A percentile compares a stretch with the other conserved stretches of the same genome.
phyloP scores from a whole-genome alignment of 208 protist species.

The Trypanosoma avium region DNA sequence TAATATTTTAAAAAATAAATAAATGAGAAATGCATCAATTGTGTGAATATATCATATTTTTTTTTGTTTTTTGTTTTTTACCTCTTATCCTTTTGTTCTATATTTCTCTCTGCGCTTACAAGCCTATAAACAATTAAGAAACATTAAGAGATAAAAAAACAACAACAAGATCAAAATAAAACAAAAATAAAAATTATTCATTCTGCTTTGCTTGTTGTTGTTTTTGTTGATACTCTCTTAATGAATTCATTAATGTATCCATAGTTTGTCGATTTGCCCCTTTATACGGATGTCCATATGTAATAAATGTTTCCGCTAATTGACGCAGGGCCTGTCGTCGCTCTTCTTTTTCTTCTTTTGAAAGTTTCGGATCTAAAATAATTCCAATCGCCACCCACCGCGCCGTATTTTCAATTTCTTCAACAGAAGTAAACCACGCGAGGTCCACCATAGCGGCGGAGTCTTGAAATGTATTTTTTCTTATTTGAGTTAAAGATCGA shows the following conservation, averaged over 20 bases:
- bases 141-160: no score
- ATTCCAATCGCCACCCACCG: constrained; percentile 46
- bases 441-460: constrained; percentile 77
- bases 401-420: constrained; percentile 75
- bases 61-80: no score
- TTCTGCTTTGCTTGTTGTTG: constrained; percentile 44
- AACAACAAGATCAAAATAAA: not conserved
- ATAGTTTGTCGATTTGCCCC: constrained; percentile 77
- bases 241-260: constrained; percentile 74
- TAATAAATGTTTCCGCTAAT: constrained; percentile 63
- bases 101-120: no score
- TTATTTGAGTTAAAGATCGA: constrained; percentile 41
- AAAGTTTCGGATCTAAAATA: constrained; percentile 51
- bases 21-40: not conserved
- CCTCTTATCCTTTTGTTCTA: no score
- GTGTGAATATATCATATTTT: no score
- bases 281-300: constrained; percentile 71
- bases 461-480: constrained; percentile 73
- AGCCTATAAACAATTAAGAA: no score
- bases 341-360: constrained; percentile 26
- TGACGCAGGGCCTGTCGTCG: constrained; percentile 56
- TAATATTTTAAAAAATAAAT: not conserved
- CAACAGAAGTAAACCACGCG: constrained; percentile 71
- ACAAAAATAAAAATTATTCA: not conserved
- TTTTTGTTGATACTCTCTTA: constrained; percentile 74